These are phyloP conservation scores for Pisolithus tinctorius DNA, from an alignment of 768 basidiomycete species.

Conservation along the genomic window DNA sequence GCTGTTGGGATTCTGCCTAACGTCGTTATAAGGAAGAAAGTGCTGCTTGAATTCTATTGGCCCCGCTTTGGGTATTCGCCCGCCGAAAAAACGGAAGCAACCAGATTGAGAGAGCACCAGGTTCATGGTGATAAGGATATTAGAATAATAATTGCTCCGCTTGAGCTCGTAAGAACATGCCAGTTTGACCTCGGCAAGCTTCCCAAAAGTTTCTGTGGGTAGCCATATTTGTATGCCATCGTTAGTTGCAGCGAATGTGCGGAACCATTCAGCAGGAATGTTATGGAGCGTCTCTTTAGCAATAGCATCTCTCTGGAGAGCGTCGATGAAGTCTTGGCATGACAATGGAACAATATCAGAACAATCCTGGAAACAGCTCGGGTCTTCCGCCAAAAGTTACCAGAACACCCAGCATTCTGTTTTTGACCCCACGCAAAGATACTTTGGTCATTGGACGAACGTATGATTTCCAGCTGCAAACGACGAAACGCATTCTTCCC, in stretches of 20 bases:
- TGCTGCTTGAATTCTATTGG: no score
- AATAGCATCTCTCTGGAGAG: not conserved
- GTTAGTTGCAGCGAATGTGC: not conserved
- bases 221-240: not conserved
- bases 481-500: conserved; percentile 12
- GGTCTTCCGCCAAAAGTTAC: not conserved
- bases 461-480: conserved; percentile 9
- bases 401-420: not conserved
- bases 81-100: no score
- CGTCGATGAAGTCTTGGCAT: not conserved
- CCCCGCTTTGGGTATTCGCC: no score
- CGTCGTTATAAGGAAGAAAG: not conserved
- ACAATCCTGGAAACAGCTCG: not conserved
- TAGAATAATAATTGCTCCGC: no score
- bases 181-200: no score
- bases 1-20: not conserved
- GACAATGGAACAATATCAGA: not conserved
- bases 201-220: no score
- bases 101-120: not conserved
- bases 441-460: conserved; percentile 5
- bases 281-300: not conserved
- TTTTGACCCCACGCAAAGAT: conserved; percentile 6
- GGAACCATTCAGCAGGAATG: not conserved
- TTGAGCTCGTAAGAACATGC: no score
- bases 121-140: not conserved